A percentile compares a stretch with the other conserved stretches of the same genome.
Evolutionary conservation across 345 rosid genomes (phyloP).

Genomic region (Mallotus nudiflorus): DNA sequence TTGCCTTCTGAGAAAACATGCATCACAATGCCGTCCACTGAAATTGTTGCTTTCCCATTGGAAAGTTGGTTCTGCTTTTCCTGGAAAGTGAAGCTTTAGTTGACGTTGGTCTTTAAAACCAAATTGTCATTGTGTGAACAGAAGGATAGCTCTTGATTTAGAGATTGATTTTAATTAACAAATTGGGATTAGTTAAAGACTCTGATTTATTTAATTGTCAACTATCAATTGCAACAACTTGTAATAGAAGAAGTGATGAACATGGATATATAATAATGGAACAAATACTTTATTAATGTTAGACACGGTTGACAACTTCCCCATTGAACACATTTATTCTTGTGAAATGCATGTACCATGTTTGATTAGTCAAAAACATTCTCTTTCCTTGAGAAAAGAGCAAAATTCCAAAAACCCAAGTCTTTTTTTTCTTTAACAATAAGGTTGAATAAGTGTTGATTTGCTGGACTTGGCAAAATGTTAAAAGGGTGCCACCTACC

Average conservation of each 20-base stretch:
- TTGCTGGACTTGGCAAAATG: slow-evolving; percentile 3
- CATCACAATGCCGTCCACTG: neutral
- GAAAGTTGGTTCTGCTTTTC: slow-evolving; percentile 12
- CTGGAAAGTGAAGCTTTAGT: slow-evolving; percentile 8
- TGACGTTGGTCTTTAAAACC: neutral
- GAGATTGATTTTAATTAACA: neutral
- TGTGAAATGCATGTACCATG: neutral
- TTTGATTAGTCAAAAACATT: neutral
- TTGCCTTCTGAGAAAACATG: slow-evolving; percentile 8
- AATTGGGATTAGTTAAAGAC: slow-evolving; percentile 3
- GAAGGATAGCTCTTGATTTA: neutral
- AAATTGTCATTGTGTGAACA: neutral
- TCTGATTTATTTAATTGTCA: slow-evolving; percentile 3
- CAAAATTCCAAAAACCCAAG: neutral
- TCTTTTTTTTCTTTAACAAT: neutral
- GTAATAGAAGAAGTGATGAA: neutral
- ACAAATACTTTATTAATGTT: neutral
- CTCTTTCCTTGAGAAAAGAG: neutral
- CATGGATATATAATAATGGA: slow-evolving; percentile 9
- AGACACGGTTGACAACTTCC: neutral
- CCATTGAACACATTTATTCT: neutral
- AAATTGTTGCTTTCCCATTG: slow-evolving; percentile 8
- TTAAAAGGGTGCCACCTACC: neutral
- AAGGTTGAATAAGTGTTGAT: neutral
- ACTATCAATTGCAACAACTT: neutral